These are phyloP conservation scores for Zizania latifolia DNA, from an alignment of 176 grass and related monocot species.

Conservation along the genomic window DNA sequence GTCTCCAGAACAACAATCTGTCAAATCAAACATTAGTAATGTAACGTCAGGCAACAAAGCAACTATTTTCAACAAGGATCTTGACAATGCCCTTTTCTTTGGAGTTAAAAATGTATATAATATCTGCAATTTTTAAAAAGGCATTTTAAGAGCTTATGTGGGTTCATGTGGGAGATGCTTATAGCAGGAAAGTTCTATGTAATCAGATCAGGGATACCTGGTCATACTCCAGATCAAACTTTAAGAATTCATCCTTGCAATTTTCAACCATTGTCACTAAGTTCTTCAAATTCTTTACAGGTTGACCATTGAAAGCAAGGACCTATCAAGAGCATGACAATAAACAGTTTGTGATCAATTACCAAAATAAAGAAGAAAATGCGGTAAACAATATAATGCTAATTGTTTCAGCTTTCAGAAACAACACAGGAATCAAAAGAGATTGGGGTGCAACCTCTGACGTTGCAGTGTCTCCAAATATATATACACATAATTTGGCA, in stretches of 20 bases:
- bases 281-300: constrained; percentile 87
- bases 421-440: no score
- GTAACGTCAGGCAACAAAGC: not conserved
- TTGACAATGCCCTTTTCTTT: not conserved
- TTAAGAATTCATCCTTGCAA: constrained; percentile 84
- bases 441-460: no score
- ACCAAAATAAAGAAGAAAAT: not conserved
- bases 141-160: not conserved
- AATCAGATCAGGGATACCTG: constrained; percentile 56
- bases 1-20: constrained; percentile 91
- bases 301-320: constrained; percentile 72
- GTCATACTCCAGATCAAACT: constrained; percentile 94
- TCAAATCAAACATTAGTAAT: constrained; percentile 27
- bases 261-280: constrained; percentile 74
- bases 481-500: no score
- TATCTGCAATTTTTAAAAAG: not conserved
- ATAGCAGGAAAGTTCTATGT: not conserved
- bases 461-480: no score
- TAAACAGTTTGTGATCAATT: not conserved
- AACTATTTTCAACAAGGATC: not conserved
- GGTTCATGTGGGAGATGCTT: not conserved
- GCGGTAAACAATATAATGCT: no score
- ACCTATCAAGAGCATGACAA: constrained; percentile 40
- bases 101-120: not conserved
- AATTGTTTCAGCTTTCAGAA: no score